Evolutionary conservation across 306 rosid genomes (phyloP), one percentile per base, ranked within the genome.

Genomic region (Prinsepia uniflora): DNA sequence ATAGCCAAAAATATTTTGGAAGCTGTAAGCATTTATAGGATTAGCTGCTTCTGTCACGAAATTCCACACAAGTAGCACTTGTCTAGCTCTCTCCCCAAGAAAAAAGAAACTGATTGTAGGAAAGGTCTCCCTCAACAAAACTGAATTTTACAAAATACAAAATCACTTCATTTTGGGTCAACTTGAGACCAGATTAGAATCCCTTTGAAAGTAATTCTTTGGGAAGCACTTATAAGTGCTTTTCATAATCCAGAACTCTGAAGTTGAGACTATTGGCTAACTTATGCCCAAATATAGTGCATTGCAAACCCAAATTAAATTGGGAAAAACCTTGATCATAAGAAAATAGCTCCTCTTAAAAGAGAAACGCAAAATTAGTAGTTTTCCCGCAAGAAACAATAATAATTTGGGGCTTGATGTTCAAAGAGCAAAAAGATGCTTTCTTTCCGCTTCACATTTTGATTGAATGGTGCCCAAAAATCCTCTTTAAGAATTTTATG

Each of bases 1-100:
- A 56, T 54, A 48, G n/a, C 73, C 41, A 55, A 68, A 70, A n/a
- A 43, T 7, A 41, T 42, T 70, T 43, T 46, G 24, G 63, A 43
- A 69, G 41, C 40, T 19, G 42, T 7, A 24, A 4, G 24, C 24
- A 56, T 70, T 70, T 44, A 56, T 55, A 43, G 20, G 52, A 42
- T 43, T 46, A 13, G 18, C 45, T 7, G 11, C 14, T 0, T 34
- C n/a, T 57, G 63, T 11, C 12, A 3, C 19, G 11, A 60, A 60
- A 14, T n/a, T 15, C 45, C 22, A 60, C 45, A 36, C 45, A 60
- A 36, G 45, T 17, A 36, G 44, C 20, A 15, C 46, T 15, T 14
- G 65, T 15, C 15, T 58, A 6, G 6, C 65, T 6, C 67, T 63
- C 49, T n/a, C 7, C 44, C 34, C 13, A 15, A 60, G 65, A 39